Conservation (phyloP, 345 rosid species). For the Murraya koenigii region DNA sequence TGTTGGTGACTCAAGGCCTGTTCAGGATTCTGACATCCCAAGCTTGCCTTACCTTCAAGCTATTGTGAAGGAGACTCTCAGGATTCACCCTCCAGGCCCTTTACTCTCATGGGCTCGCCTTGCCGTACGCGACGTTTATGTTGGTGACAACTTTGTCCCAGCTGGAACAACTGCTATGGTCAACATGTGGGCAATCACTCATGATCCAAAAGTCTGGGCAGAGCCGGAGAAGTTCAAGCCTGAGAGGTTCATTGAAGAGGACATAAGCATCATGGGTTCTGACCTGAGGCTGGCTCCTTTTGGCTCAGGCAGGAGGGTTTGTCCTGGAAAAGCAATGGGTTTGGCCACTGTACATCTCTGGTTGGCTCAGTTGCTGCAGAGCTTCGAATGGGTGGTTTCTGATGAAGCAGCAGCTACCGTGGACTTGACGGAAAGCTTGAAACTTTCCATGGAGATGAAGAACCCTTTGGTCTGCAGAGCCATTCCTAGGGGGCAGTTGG, state of each 20-base stretch:
- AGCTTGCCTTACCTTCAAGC: constrained; percentile 61
- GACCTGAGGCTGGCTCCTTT: constrained; percentile 73
- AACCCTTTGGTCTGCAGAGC: constrained; percentile 54
- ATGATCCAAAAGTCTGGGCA: constrained; percentile 50
- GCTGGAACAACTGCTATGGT: constrained; percentile 89
- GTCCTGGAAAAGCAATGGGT: constrained; percentile 72
- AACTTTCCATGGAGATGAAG: constrained; percentile 69
- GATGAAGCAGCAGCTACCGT: constrained; percentile 22
- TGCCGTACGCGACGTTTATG: constrained; percentile 55
- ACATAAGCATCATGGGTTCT: constrained; percentile 50
- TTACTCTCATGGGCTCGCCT: constrained; percentile 88
- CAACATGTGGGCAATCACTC: constrained; percentile 91
- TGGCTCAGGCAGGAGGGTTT: constrained; percentile 67
- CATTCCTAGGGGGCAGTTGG: constrained; percentile 34
- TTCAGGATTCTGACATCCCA: constrained; percentile 54
- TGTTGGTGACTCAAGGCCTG: constrained; percentile 32
- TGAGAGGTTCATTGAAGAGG: constrained; percentile 33
- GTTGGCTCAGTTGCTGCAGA: constrained; percentile 56
- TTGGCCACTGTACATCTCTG: constrained; percentile 54
- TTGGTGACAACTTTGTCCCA: constrained; percentile 51
- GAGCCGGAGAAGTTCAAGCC: constrained; percentile 56
- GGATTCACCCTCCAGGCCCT: constrained; percentile 85
- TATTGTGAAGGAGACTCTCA: constrained; percentile 70
- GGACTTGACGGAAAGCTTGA: constrained; percentile 46
- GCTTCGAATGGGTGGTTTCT: constrained; percentile 42